Evolutionary conservation across 805 yeast species (phyloP).

Genomic region (Ogataea thermomethanolica): DNA sequence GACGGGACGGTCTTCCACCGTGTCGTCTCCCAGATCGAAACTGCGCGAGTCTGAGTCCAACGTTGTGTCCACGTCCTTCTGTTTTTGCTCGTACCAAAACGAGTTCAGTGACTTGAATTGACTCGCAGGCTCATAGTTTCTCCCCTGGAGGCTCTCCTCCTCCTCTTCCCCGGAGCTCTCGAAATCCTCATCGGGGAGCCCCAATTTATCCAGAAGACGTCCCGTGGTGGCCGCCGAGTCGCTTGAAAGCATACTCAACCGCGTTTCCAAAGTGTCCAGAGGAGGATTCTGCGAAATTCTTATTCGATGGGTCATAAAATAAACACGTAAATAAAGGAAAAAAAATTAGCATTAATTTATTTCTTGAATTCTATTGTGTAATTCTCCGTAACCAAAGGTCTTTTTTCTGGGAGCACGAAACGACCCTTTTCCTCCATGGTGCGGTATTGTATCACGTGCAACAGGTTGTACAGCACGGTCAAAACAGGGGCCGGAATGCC

Average conservation of each 20-base stretch:
- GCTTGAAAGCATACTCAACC: slow-evolving; percentile 22
- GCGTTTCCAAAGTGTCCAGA: slow-evolving; percentile 5
- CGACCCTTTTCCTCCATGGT: slow-evolving; percentile 32
- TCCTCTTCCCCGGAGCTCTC: slow-evolving; percentile 14
- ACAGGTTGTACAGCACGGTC: slow-evolving; percentile 25
- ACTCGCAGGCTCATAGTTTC: slow-evolving; percentile 26
- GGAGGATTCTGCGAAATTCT: slow-evolving; percentile 5
- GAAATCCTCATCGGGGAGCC: slow-evolving; percentile 32
- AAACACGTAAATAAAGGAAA: slow-evolving; percentile 3
- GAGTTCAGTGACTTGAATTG: slow-evolving; percentile 32
- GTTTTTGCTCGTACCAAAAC: slow-evolving; percentile 18
- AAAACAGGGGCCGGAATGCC: slow-evolving; percentile 32
- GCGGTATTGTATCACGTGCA: slow-evolving; percentile 31
- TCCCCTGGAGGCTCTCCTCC: background rate
- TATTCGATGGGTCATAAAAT: slow-evolving; percentile 8
- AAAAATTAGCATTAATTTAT: background rate
- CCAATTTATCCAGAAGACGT: slow-evolving; percentile 32
- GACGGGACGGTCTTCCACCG: background rate
- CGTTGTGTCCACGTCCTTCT: slow-evolving; percentile 7
- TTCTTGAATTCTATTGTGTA: slow-evolving; percentile 13
- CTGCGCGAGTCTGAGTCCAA: slow-evolving; percentile 11
- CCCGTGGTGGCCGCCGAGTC: slow-evolving; percentile 32
- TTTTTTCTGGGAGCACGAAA: slow-evolving; percentile 29
- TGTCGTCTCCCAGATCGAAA: slow-evolving; percentile 14
- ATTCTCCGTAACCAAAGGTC: slow-evolving; percentile 29